Conservation (phyloP, 2,329 filamentous ascomycete species). For the Neocucurbitaria cava region DNA sequence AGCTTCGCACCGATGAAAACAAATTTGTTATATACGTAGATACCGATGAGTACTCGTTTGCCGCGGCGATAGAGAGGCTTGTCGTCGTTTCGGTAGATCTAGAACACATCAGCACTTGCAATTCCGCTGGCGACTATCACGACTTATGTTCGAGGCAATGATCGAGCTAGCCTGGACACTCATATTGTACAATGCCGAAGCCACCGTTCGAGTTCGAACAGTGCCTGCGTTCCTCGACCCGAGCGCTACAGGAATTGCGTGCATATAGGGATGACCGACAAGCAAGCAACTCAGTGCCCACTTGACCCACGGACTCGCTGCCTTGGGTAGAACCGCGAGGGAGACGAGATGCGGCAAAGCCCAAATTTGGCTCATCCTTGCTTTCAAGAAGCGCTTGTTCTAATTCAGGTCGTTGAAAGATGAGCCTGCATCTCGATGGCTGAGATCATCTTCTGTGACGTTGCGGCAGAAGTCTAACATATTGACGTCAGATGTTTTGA, state of each 20-base stretch:
- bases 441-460: not conserved
- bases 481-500: not conserved
- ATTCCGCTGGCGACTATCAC: not conserved
- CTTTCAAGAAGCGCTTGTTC: slow-evolving; percentile 55
- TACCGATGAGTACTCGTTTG: slow-evolving; percentile 34
- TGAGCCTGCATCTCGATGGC: not conserved
- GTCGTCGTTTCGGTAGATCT: slow-evolving; percentile 33
- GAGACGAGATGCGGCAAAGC: slow-evolving; percentile 63
- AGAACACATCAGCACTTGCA: not conserved
- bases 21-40: slow-evolving; percentile 38
- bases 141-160: slow-evolving; percentile 25
- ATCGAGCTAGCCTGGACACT: slow-evolving; percentile 33
- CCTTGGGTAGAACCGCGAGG: slow-evolving; percentile 37
- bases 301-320: not conserved
- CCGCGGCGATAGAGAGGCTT: slow-evolving; percentile 27
- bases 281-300: slow-evolving; percentile 4
- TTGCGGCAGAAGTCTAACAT: not conserved
- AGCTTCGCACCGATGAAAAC: slow-evolving; percentile 39
- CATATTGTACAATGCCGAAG: slow-evolving; percentile 46
- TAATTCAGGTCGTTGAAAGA: slow-evolving; percentile 20
- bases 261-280: slow-evolving; percentile 37
- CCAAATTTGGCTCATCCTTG: slow-evolving; percentile 60
- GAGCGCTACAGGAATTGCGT: slow-evolving; percentile 63
- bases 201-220: slow-evolving; percentile 66
- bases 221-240: slow-evolving; percentile 66